Evolutionary conservation across 352 stramenopile species (phyloP).

Genomic region (Pythium sp.): DNA sequence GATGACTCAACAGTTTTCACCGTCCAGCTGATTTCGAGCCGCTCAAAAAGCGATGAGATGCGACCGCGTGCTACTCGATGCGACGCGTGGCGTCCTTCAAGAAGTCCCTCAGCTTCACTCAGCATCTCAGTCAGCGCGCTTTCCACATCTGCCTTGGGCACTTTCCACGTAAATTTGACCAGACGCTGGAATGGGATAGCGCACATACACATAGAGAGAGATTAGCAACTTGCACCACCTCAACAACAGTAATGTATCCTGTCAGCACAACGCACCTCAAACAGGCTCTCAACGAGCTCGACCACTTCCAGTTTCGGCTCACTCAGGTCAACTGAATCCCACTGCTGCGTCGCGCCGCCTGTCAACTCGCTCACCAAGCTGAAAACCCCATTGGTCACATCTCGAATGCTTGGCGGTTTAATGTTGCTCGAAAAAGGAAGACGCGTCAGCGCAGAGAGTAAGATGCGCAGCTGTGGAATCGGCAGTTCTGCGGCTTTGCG

Average conservation of each 20-base stretch:
- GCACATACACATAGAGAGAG: not conserved
- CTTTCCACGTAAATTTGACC: constrained; percentile 73
- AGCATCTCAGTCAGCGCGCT: constrained; percentile 61
- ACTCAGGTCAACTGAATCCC: not conserved
- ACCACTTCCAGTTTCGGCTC: constrained; percentile 13
- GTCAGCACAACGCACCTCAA: constrained; percentile 9
- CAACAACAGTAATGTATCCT: not conserved
- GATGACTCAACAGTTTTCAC: constrained; percentile 32
- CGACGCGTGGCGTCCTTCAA: constrained; percentile 39
- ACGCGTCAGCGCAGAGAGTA: constrained; percentile 47
- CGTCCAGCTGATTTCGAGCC: constrained; percentile 73
- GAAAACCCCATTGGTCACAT: constrained; percentile 36
- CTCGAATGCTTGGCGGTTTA: constrained; percentile 27
- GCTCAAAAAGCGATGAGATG: constrained; percentile 45
- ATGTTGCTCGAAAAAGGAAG: constrained; percentile 42
- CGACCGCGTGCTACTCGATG: constrained; percentile 50
- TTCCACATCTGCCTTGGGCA: constrained; percentile 53
- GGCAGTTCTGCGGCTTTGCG: constrained; percentile 31
- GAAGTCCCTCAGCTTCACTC: constrained; percentile 32
- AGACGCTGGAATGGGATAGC: constrained; percentile 23
- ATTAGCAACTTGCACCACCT: not conserved
- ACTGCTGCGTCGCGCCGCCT: constrained; percentile 4
- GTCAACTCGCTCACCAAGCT: constrained; percentile 41
- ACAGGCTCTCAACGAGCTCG: constrained; percentile 18
- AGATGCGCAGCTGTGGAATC: constrained; percentile 28